Conservation (phyloP, 495 filamentous ascomycete species). For the Hypoxylon perforatum region DNA sequence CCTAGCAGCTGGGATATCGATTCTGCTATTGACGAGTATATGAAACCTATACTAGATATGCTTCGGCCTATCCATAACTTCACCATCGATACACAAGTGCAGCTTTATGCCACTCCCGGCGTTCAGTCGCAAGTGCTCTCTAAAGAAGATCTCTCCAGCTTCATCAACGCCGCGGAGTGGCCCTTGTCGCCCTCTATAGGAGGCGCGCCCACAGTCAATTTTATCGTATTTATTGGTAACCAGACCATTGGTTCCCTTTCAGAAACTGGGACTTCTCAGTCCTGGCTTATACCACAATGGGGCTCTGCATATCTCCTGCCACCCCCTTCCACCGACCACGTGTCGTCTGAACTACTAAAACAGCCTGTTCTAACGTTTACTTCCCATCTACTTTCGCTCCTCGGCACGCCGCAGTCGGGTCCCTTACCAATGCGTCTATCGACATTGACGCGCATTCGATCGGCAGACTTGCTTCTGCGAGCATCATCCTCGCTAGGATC, state of each 20-base stretch:
- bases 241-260: constrained; percentile 54
- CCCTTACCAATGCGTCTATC: constrained; percentile 84
- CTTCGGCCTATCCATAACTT: constrained; percentile 90
- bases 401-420: constrained; percentile 85
- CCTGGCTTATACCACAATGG: constrained; percentile 97
- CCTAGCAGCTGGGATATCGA: constrained; percentile 96
- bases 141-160: constrained; percentile 89
- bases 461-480: constrained; percentile 86
- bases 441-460: constrained; percentile 83
- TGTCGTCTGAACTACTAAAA: constrained; percentile 67
- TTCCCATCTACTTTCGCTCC: constrained; percentile 87
- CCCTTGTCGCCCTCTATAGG: constrained; percentile 94
- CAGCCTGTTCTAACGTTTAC: constrained; percentile 90
- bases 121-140: constrained; percentile 73
- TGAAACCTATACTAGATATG: constrained; percentile 81
- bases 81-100: constrained; percentile 95
- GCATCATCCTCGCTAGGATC: constrained; percentile 95
- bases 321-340: constrained; percentile 52
- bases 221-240: constrained; percentile 83
- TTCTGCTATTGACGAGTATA: constrained; percentile 79
- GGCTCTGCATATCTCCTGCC: constrained; percentile 89
- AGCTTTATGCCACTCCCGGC: constrained; percentile 88
- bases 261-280: constrained; percentile 74
- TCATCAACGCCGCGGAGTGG: constrained; percentile 98
- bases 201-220: constrained; percentile 91